These are phyloP conservation scores for Athelia sp. DNA, from an alignment of 1,284 basidiomycete genomes.

Conservation along the genomic window DNA sequence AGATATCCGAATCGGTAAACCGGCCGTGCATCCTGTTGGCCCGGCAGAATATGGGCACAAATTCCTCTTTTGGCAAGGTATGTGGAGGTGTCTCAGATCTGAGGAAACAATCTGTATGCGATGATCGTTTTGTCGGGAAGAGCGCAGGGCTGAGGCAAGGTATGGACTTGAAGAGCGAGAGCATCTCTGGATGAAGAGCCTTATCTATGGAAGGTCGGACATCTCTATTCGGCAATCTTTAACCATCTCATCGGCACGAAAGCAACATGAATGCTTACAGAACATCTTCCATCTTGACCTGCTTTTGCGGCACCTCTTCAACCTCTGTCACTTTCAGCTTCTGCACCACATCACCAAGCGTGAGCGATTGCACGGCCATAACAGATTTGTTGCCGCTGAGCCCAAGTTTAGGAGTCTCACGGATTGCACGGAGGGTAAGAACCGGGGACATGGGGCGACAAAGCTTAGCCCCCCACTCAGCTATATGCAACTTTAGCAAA, in stretches of 20 bases:
- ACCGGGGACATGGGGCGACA: constrained; percentile 33
- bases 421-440: constrained; percentile 31
- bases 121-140: too few relatives aligned
- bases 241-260: not conserved
- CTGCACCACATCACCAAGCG: constrained; percentile 13
- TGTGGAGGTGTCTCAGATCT: constrained; percentile 26
- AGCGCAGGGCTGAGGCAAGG: not conserved
- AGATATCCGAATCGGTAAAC: not conserved
- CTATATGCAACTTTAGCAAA: constrained; percentile 17
- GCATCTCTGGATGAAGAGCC: constrained; percentile 15
- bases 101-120: constrained; percentile 29
- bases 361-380: constrained; percentile 19
- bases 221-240: constrained; percentile 19
- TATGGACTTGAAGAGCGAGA: constrained; percentile 12
- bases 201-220: constrained; percentile 27
- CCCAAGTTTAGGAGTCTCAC: constrained; percentile 31
- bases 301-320: constrained; percentile 18
- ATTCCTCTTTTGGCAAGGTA: constrained; percentile 21
- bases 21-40: too few relatives aligned
- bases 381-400: constrained; percentile 11
- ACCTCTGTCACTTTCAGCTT: constrained; percentile 14
- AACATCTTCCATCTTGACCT: constrained; percentile 23
- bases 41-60: constrained; percentile 46
- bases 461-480: constrained; percentile 15
- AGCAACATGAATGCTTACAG: constrained; percentile 20